Conservation (phyloP, 805 yeast species). For the Sugiyamaella smithiae region DNA sequence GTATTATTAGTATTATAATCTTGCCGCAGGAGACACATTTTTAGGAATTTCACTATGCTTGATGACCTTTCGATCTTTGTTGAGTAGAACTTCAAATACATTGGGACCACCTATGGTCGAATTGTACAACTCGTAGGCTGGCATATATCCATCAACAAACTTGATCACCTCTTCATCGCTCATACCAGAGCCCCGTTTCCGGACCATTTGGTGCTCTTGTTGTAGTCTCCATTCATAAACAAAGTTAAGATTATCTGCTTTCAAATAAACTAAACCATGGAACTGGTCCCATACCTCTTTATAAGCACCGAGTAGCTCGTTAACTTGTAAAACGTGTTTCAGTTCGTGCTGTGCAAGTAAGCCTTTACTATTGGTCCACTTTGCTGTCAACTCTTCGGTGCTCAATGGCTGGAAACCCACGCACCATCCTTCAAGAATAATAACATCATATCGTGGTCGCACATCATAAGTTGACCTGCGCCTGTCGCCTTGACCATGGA, state of each 20-base stretch:
- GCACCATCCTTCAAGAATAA: conserved; percentile 94
- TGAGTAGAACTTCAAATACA: not conserved
- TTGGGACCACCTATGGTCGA: conserved; percentile 6
- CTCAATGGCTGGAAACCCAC: conserved; percentile 61
- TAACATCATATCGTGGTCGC: conserved; percentile 50
- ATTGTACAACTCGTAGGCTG: conserved; percentile 67
- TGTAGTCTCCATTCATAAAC: conserved; percentile 79
- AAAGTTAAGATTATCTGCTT: conserved; percentile 55
- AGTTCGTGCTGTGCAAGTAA: conserved; percentile 31
- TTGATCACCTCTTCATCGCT: conserved; percentile 59
- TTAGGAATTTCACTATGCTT: not conserved
- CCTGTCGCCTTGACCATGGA: conserved; percentile 79
- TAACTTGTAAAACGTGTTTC: conserved; percentile 41
- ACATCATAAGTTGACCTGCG: conserved; percentile 39
- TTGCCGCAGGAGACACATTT: not conserved
- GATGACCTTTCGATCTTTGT: conserved; percentile 5
- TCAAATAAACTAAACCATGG: conserved; percentile 58
- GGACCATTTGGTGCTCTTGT: conserved; percentile 62
- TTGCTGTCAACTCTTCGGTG: conserved; percentile 29
- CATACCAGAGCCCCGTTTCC: conserved; percentile 70
- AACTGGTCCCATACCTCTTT: conserved; percentile 53
- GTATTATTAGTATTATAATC: not conserved
- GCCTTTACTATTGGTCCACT: conserved; percentile 30
- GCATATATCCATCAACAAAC: conserved; percentile 85
- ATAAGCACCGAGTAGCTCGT: conserved; percentile 52